Conservation (phyloP, 805 yeast genomes). For the Ogataea minuta region DNA sequence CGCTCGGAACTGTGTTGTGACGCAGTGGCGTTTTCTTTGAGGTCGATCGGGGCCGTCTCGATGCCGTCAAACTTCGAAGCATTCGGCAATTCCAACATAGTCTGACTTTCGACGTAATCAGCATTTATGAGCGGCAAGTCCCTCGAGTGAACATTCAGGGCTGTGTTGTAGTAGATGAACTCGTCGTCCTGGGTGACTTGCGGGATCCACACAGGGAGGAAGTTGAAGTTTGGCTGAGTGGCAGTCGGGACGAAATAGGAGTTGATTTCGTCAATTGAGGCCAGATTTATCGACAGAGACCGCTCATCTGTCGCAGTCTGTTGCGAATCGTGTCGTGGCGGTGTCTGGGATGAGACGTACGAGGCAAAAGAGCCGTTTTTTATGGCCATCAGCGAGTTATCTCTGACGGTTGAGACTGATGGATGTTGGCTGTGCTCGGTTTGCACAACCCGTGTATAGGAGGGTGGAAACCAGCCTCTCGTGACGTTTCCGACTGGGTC, state of each 20-base stretch:
- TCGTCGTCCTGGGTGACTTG: conserved; percentile 53
- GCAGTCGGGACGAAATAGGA: conserved; percentile 26
- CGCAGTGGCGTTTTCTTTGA: conserved; percentile 10
- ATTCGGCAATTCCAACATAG: conserved; percentile 33
- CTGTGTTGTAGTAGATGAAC: conserved; percentile 57
- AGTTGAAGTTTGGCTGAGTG: conserved; percentile 28
- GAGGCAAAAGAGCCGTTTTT: conserved; percentile 15
- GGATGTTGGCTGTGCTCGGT: conserved; percentile 13
- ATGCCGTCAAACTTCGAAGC: conserved; percentile 22
- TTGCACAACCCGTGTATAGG: conserved; percentile 46
- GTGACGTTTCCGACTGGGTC: conserved; percentile 40
- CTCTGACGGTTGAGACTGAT: conserved; percentile 17
- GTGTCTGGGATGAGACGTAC: conserved; percentile 12
- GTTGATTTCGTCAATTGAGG: conserved; percentile 28
- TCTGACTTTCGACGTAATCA: conserved; percentile 36
- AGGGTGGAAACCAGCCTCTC: conserved; percentile 87
- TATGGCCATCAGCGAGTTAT: conserved; percentile 3
- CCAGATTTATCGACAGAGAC: conserved; percentile 19
- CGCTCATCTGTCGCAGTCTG: conserved; percentile 2
- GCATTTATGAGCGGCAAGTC: conserved; percentile 50
- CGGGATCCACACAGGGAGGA: conserved; percentile 59
- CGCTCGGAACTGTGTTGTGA: conserved; percentile 10
- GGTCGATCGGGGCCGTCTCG: conserved; percentile 21
- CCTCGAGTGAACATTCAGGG: conserved; percentile 56
- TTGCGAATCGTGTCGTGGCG: conserved; percentile 7